phyloP scores from a whole-genome alignment of 495 filamentous ascomycete genomes.

The Articulospora tetracladia region DNA sequence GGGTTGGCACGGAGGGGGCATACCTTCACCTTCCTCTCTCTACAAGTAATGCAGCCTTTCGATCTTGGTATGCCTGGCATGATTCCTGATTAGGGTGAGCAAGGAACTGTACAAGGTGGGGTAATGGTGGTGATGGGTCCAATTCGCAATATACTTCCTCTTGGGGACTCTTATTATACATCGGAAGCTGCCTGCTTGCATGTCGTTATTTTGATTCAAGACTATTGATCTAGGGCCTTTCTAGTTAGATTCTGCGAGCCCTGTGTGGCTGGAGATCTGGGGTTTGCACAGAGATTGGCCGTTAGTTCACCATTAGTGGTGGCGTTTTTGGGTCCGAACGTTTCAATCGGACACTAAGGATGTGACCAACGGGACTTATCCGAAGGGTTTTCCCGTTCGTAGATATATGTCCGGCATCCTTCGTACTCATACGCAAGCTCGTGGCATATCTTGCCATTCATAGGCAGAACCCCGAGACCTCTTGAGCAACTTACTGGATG shows the following conservation, averaged over 20 bases:
- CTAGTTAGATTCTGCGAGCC: not conserved
- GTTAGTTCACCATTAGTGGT: not conserved
- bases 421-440: too few relatives aligned
- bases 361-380: too few relatives aligned
- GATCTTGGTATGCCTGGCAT: conserved; percentile 3
- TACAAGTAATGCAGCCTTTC: conserved; percentile 1
- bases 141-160: not conserved
- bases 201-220: not conserved
- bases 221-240: not conserved
- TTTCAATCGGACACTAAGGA: too few relatives aligned
- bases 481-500: not conserved
- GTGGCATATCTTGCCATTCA: too few relatives aligned
- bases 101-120: not conserved
- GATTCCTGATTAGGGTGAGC: not conserved
- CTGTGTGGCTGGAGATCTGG: not conserved
- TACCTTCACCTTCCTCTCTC: conserved; percentile 1
- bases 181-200: too few relatives aligned
- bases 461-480: too few relatives aligned
- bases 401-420: too few relatives aligned
- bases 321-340: not conserved
- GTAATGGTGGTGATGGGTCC: not conserved
- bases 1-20: not conserved
- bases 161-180: not conserved
- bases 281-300: not conserved
- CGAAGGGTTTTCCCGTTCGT: too few relatives aligned